These are phyloP conservation scores for Themeda triandra DNA, from an alignment of 176 grass and related monocot genomes.

Conservation along the genomic window DNA sequence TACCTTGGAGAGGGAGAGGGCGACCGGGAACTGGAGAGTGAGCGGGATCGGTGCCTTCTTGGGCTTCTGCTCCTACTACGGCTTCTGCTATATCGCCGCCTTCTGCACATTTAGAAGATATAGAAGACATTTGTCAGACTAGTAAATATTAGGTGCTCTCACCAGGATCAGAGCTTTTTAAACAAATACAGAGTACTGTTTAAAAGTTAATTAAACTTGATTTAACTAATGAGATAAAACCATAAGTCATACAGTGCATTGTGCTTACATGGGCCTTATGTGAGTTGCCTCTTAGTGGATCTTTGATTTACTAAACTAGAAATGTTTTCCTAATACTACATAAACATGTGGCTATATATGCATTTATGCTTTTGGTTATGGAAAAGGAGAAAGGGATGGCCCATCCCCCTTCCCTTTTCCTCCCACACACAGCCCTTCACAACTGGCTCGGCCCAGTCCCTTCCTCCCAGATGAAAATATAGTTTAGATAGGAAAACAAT, in stretches of 20 bases:
- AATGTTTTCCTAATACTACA: not conserved
- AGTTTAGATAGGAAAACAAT: not conserved
- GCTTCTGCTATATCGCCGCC: constrained; percentile 65
- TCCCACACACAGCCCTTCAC: not conserved
- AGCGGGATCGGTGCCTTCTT: constrained; percentile 39
- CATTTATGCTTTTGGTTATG: not conserved
- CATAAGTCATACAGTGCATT: not conserved
- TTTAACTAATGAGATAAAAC: not conserved
- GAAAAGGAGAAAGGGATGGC: too few relatives aligned
- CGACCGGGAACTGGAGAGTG: constrained; percentile 56
- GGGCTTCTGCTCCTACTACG: constrained; percentile 71
- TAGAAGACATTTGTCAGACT: not conserved
- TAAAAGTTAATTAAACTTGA: not conserved
- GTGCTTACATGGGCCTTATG: not conserved
- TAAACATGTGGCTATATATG: not conserved
- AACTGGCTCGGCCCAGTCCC: not conserved
- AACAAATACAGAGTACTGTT: not conserved
- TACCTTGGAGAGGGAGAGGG: constrained; percentile 80
- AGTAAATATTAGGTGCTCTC: not conserved
- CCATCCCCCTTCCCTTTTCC: not conserved
- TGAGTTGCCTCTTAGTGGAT: not conserved
- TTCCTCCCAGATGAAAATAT: not conserved
- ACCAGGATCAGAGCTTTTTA: not conserved
- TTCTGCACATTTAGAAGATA: constrained; percentile 50
- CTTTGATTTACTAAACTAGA: not conserved